Percentiles rank a stretch among this genome's conserved stretches.
Conservation (phyloP, 192 early-diverging fungal species). For the Coemansia sp. region DNA sequence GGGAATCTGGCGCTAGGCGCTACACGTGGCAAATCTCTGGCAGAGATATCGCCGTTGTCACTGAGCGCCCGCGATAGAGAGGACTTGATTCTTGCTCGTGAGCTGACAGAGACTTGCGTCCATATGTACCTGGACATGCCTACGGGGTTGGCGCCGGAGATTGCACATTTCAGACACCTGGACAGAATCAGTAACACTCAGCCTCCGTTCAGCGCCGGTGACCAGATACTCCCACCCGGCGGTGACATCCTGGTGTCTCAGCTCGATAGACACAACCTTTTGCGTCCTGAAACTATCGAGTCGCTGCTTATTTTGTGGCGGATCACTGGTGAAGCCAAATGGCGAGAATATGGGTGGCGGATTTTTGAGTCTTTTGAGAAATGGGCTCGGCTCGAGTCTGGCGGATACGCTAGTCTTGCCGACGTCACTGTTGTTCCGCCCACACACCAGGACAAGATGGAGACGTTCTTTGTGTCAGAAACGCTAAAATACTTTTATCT, state of each 20-base stretch:
- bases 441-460: conserved; percentile 30
- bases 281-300: conserved; percentile 90
- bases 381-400: conserved; percentile 62
- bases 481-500: conserved; percentile 94
- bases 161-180: conserved; percentile 27
- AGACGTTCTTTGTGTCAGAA: conserved; percentile 88
- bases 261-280: conserved; percentile 54
- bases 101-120: conserved; percentile 74
- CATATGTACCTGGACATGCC: conserved; percentile 80
- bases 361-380: conserved; percentile 84
- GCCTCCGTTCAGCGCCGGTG: neutral
- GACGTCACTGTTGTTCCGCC: conserved; percentile 35
- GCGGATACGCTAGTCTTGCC: conserved; percentile 61
- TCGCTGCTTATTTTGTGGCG: conserved; percentile 81
- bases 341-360: conserved; percentile 73
- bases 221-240: conserved; percentile 24
- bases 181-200: no score
- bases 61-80: conserved; percentile 42
- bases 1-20: conserved; percentile 53
- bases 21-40: conserved; percentile 27
- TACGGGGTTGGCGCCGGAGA: conserved; percentile 72
- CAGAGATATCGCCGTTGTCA: conserved; percentile 8
- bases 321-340: conserved; percentile 79
- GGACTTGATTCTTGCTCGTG: conserved; percentile 79
- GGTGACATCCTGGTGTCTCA: conserved; percentile 31